Base-by-base conservation (phyloP, 2,329 filamentous ascomycete genomes). In the Chaetomium strumarium region DNA sequence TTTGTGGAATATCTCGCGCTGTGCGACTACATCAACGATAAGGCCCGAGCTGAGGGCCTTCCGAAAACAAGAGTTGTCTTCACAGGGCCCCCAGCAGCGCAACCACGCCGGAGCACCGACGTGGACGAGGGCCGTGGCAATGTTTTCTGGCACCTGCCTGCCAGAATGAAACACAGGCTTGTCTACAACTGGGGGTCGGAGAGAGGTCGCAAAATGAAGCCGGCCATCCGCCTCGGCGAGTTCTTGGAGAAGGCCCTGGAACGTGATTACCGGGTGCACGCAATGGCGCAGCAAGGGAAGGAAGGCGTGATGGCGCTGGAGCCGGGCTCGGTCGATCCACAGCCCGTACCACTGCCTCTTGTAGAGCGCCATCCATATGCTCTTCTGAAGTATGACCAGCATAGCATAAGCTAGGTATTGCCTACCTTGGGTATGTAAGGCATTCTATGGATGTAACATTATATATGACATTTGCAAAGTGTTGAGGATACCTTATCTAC, bases 181-280 rank as follows among this genome's bases (percentile, higher is more conserved):
- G 52, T 40, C 45, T 13, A 17, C 24, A 6, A 24, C 2, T 51
- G 45, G 48, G 33, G 44, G 11, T 13, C n/a, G 36, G 14, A 17
- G 8, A 17, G 7, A 30, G 44, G 20, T 5, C 12, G 11, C 16
- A 3, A 11, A 12, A n/a, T 16, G n/a, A 13, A 17, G 11, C 52
- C 48, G 2, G 19, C 36, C 30, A 16, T 36, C 0, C 40, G 40
- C 20, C 49, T 57, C 36, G 38, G 55, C 31, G n/a, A 19, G 2
- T 36, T 55, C 14, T 33, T 57, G 4, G 36, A 47, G 10, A 29
- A 20, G 14, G 55, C 55, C 5, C 52, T 57, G 29, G 48, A 42
- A n/a, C 29, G 37, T 12, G 55, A 57, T 20, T 37, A 46, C 10
- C 29, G n/a, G 8, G 29, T 53, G 40, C 38, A 40, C 36, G 16